phyloP scores from a whole-genome alignment of 2,329 filamentous ascomycete species.

The Fusarium robinianum region DNA sequence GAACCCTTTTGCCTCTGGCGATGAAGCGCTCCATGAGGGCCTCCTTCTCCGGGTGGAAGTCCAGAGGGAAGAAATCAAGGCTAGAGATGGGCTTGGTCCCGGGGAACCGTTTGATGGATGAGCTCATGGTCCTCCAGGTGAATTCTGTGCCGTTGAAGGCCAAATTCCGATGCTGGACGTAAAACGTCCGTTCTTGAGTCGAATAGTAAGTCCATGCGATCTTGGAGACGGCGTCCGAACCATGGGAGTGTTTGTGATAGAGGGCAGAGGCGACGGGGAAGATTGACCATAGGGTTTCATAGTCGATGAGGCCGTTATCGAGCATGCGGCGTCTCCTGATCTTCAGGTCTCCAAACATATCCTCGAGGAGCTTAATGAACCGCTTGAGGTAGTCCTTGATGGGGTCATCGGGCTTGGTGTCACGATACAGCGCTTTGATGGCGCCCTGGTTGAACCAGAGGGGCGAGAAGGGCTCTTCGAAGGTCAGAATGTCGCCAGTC shows the following conservation, averaged over 20 bases:
- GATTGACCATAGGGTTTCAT: constrained; percentile 49
- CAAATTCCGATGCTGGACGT: too few species aligned
- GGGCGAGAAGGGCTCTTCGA: constrained; percentile 47
- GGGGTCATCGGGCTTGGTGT: constrained; percentile 31
- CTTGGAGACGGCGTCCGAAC: constrained; percentile 49
- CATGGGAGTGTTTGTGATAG: constrained; percentile 45
- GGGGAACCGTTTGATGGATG: constrained; percentile 41
- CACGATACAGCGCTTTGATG: constrained; percentile 41
- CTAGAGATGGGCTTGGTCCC: constrained; percentile 50
- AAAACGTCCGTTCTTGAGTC: too few species aligned
- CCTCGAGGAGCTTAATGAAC: constrained; percentile 47
- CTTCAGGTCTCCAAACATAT: constrained; percentile 48
- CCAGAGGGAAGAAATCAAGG: constrained; percentile 45
- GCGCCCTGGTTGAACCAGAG: constrained; percentile 52
- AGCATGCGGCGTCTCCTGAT: constrained; percentile 44
- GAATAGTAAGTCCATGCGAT: constrained; percentile 45
- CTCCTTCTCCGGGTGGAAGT: constrained; percentile 39
- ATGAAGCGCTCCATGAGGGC: constrained; percentile 38
- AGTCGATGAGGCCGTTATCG: constrained; percentile 46
- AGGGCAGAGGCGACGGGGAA: constrained; percentile 47
- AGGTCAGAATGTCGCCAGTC: constrained; percentile 42
- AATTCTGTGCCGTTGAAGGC: constrained; percentile 48
- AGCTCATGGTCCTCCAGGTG: constrained; percentile 43
- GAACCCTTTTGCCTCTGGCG: constrained; percentile 44
- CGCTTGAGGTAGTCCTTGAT: constrained; percentile 47